phyloP scores from a whole-genome alignment of 371 early-diverging fungal genomes.

The Lichtheimia hyalospora region DNA sequence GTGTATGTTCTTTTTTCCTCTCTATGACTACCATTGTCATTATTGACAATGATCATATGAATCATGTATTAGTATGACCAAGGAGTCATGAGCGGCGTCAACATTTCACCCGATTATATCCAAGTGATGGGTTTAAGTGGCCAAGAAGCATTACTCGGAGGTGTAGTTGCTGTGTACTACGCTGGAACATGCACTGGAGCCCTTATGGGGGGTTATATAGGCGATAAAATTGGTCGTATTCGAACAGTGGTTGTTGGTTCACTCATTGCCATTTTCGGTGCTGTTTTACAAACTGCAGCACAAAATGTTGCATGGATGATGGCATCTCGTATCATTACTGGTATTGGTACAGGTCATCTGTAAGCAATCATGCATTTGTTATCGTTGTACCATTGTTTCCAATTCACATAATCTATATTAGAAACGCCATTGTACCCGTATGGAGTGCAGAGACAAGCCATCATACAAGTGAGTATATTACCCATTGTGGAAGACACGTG shows the following conservation, averaged over 20 bases:
- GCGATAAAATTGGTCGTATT: constrained; percentile 41
- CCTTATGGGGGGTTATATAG: constrained; percentile 44
- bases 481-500: too few species aligned
- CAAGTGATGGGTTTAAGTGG: constrained; percentile 31
- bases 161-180: constrained; percentile 39
- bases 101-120: constrained; percentile 38
- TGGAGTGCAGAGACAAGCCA: constrained; percentile 25
- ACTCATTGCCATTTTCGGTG: constrained; percentile 35
- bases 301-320: constrained; percentile 47
- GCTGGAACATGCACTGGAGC: constrained; percentile 43
- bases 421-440: constrained; percentile 39
- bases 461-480: constrained; percentile 14
- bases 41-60: neutral
- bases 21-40: neutral
- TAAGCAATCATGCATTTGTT: constrained; percentile 15
- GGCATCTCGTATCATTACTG: constrained; percentile 41
- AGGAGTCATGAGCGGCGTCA: constrained; percentile 48
- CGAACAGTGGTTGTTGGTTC: constrained; percentile 38
- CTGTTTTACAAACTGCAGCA: constrained; percentile 36
- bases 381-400: neutral
- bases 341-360: constrained; percentile 44
- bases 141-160: constrained; percentile 38
- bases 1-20: constrained; percentile 20
- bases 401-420: neutral
- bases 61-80: constrained; percentile 32